Percentiles rank a stretch among this genome's conserved stretches.
Evolutionary conservation across 495 filamentous ascomycete species (phyloP).

Genomic region (Penicillium goetzii): DNA sequence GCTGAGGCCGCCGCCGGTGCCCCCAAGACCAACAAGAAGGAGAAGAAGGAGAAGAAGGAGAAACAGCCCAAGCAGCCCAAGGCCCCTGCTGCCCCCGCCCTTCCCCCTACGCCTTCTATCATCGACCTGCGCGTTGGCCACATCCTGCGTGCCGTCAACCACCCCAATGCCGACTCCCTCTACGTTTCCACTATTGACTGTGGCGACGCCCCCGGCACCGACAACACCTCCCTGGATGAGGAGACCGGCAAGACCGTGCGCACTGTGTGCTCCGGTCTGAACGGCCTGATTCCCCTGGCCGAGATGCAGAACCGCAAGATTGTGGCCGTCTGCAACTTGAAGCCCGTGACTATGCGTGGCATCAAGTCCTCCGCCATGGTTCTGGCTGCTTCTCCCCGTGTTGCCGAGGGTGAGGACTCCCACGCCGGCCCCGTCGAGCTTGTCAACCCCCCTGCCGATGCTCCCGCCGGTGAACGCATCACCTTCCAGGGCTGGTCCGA

Average conservation of each 20-base stretch:
- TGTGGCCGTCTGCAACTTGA: constrained; percentile 93
- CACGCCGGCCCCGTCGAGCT: constrained; percentile 93
- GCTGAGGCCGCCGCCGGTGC: constrained; percentile 39
- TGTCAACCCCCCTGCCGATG: constrained; percentile 79
- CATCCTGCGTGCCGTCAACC: constrained; percentile 90
- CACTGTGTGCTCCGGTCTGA: constrained; percentile 94
- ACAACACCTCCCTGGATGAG: constrained; percentile 76
- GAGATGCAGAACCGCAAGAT: constrained; percentile 98
- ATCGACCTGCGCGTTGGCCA: constrained; percentile 97
- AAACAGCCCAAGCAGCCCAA: constrained; percentile 73
- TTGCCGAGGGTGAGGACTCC: constrained; percentile 75
- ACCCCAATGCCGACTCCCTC: constrained; percentile 95
- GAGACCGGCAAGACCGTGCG: constrained; percentile 86
- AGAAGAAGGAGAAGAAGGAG: constrained; percentile 87
- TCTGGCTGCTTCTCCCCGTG: constrained; percentile 83
- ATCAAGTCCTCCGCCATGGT: constrained; percentile 97
- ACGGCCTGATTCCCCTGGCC: constrained; percentile 86
- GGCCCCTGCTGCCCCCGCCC: constrained; percentile 62
- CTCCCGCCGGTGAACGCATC: constrained; percentile 81
- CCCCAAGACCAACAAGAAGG: constrained; percentile 50
- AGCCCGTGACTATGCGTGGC: constrained; percentile 98
- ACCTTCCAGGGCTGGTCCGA: constrained; percentile 89
- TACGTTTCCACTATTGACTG: constrained; percentile 97
- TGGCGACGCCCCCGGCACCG: constrained; percentile 82
- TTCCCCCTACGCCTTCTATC: constrained; percentile 75